These are phyloP conservation scores for Phyllosticta ampelicida DNA, from an alignment of 2,329 filamentous ascomycete species.

Conservation along the genomic window DNA sequence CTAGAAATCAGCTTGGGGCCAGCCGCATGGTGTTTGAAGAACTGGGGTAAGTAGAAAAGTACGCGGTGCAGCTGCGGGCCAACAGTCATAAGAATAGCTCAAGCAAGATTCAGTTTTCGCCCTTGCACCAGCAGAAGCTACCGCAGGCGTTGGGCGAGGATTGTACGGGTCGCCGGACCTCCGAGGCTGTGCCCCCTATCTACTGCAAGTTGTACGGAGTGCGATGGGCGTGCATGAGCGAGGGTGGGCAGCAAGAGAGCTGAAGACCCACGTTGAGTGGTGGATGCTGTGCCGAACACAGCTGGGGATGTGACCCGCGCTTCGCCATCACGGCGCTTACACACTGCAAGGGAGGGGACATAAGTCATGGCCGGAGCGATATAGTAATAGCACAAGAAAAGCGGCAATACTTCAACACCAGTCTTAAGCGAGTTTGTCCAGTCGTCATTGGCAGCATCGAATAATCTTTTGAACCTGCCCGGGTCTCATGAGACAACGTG, in stretches of 20 bases:
- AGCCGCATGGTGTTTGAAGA: background rate
- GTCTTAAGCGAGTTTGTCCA: background rate
- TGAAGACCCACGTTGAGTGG: background rate
- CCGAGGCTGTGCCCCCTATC: background rate
- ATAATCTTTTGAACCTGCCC: background rate
- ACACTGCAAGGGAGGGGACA: background rate
- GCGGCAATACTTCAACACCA: background rate
- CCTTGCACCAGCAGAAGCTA: background rate
- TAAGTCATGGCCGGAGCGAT: background rate
- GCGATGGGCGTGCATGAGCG: background rate
- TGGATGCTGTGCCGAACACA: background rate
- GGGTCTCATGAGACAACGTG: background rate
- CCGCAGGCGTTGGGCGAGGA: background rate
- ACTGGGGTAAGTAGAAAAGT: background rate
- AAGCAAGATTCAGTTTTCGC: background rate
- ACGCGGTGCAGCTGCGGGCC: background rate
- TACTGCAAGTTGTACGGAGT: background rate
- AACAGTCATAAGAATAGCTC: background rate
- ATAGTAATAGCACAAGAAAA: background rate
- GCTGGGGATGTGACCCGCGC: background rate
- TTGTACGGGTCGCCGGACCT: background rate
- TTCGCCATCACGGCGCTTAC: background rate
- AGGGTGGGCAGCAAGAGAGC: background rate
- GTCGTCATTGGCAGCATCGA: background rate
- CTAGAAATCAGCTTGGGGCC: background rate